Base-by-base conservation (phyloP, 2,329 filamentous ascomycete genomes). In the Lachnellula subtilissima region DNA sequence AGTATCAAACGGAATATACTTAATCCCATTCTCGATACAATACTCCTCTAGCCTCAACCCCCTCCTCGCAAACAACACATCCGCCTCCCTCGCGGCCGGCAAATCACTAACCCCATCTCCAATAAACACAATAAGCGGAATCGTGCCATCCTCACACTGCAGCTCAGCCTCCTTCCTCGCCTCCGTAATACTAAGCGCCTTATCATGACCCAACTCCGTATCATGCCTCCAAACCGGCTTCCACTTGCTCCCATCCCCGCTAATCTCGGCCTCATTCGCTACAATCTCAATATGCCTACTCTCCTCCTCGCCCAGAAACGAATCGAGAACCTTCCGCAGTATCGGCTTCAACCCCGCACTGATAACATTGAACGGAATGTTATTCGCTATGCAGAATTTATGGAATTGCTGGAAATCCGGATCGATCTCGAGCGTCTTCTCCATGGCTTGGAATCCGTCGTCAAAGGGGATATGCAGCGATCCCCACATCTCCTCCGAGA, bases 401-500 rank as follows among this genome's bases (percentile, higher is more conserved):
- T 88, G 84, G 73, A 88, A 88, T 46, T 74, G 73, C 46, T 77
- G 74, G 71, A 88, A 88, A 59, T 81, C 83, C 0, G 77, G 76
- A 64, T 88, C 85, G 54, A 88, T 84, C 35, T 85, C 78, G 28
- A 88, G 76, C 0, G 75, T 75, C 48, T 80, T 73, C 64, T 84
- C 76, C 79, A 88, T 85, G 32, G 86, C 74, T 53, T 80, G 75
- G 72, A 88, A 87, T 14, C 84, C 85, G 59, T 87, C 80, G 23
- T 86, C 84, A 65, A 88, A 87, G 2, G 84, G 83, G 0, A 88
- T 78, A 58, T 82, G 77, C 8, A 88, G 73, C 0, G 83, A 87
- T 7, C 80, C 81, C 83, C 85, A 88, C 80, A 88, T 86, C 69
- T 88, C 85, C 61, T 87, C 84, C 0, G 84, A 87, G n/a, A 85